Conservation (phyloP, 495 filamentous ascomycete species). For the Podospora conica region DNA sequence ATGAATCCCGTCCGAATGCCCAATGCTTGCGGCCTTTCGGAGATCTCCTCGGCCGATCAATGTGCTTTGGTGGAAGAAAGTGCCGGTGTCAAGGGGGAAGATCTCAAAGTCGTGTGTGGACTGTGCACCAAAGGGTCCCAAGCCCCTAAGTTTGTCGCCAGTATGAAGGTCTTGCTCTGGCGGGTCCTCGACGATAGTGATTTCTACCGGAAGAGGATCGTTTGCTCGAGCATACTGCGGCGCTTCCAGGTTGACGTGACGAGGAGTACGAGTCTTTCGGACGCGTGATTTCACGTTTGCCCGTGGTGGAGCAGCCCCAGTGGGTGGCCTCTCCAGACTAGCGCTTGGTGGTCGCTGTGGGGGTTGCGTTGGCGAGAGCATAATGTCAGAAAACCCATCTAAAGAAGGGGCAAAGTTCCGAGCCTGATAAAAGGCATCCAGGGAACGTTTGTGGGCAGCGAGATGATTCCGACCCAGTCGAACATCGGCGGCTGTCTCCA, state of each 20-base stretch:
- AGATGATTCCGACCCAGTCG: constrained; percentile 29
- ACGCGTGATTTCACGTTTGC: constrained; percentile 25
- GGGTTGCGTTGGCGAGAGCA: background rate
- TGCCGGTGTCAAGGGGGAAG: constrained; percentile 56
- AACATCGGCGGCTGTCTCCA: constrained; percentile 37
- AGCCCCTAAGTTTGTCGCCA: constrained; percentile 43
- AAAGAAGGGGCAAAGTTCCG: constrained; percentile 21
- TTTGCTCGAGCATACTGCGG: constrained; percentile 45
- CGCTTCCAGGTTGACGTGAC: constrained; percentile 44
- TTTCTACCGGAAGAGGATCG: constrained; percentile 37
- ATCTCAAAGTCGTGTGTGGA: constrained; percentile 76
- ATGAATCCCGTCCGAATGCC: constrained; percentile 21
- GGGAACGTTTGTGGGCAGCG: constrained; percentile 35
- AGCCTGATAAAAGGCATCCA: constrained; percentile 45
- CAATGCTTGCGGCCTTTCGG: constrained; percentile 41
- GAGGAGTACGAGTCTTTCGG: constrained; percentile 47
- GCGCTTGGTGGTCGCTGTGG: constrained; percentile 13
- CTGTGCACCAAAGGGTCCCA: constrained; percentile 54
- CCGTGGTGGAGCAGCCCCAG: background rate
- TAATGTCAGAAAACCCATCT: constrained; percentile 20
- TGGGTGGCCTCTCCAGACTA: background rate
- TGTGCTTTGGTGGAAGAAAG: constrained; percentile 70
- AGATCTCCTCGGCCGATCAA: constrained; percentile 71
- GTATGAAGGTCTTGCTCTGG: constrained; percentile 24
- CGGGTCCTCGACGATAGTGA: constrained; percentile 3